These are phyloP conservation scores for Pistacia integerrima DNA, from an alignment of 345 rosid species.

Conservation along the genomic window DNA sequence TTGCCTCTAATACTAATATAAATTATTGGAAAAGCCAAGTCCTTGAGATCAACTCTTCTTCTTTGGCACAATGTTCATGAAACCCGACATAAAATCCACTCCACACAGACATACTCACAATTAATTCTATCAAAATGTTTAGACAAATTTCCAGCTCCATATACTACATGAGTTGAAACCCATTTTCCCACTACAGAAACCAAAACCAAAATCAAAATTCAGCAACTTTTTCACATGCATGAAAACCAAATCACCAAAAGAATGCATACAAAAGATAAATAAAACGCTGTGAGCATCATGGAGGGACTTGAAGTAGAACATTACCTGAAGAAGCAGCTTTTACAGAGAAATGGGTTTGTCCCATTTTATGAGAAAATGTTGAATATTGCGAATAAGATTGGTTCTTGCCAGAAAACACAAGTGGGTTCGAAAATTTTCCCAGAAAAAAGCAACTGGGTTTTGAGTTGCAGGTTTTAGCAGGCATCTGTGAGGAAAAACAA, in stretches of 20 bases:
- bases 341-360: conserved; percentile 23
- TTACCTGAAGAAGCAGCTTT: conserved; percentile 57
- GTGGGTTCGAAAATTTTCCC: conserved; percentile 18
- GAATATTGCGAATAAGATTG: conserved; percentile 26
- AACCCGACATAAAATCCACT: no score
- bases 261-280: background rate
- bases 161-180: no score
- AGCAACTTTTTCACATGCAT: background rate
- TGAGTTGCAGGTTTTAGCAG: conserved; percentile 18
- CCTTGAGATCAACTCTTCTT: background rate
- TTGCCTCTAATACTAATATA: no score
- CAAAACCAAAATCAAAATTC: no score
- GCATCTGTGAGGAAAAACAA: conserved; percentile 19
- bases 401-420: background rate
- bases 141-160: no score
- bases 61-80: no score
- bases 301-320: background rate
- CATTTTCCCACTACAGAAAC: no score
- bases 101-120: no score
- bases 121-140: no score
- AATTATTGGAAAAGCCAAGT: background rate
- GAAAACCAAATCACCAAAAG: background rate
- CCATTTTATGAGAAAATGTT: background rate
- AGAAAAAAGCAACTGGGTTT: conserved; percentile 20
- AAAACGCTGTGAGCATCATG: background rate